Conservation (phyloP, 805 yeast genomes). For the Yamadazyma ubonensis region DNA sequence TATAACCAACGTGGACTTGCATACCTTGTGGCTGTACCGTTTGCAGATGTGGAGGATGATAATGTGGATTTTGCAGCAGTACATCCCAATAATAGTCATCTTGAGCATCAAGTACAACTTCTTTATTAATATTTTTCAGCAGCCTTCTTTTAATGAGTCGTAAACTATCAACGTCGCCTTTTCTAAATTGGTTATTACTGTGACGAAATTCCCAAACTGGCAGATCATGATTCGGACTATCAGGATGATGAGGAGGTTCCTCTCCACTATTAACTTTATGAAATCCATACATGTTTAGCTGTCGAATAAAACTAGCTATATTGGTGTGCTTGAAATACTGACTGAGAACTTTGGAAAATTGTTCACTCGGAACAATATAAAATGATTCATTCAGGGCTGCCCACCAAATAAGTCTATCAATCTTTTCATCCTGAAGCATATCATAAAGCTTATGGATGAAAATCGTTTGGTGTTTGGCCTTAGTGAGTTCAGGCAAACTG, state of each 20-base stretch:
- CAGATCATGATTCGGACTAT: constrained; percentile 3
- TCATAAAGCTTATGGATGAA: constrained; percentile 89
- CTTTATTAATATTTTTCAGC: constrained; percentile 40
- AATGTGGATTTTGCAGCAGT: not conserved
- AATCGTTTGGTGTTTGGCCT: constrained; percentile 38
- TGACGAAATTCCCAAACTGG: constrained; percentile 84
- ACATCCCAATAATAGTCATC: constrained; percentile 6
- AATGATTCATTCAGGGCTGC: constrained; percentile 67
- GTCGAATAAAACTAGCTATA: constrained; percentile 43
- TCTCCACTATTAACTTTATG: constrained; percentile 44
- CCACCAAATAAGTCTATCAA: constrained; percentile 87
- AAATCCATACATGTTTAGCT: constrained; percentile 46
- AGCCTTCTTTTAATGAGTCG: constrained; percentile 79
- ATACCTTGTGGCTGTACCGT: no score
- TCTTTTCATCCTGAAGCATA: constrained; percentile 77
- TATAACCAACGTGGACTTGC: not conserved
- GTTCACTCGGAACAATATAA: constrained; percentile 80
- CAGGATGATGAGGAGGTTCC: constrained; percentile 11
- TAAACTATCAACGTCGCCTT: constrained; percentile 75
- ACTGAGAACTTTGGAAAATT: constrained; percentile 70
- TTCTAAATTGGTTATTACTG: constrained; percentile 70
- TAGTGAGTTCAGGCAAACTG: constrained; percentile 15
- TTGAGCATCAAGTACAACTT: constrained; percentile 34
- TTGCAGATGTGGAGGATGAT: not conserved
- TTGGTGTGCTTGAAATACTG: constrained; percentile 52